These are phyloP conservation scores for Vitis hybrid DNA, from an alignment of 177 flowering plant species.

Conservation along the genomic window DNA sequence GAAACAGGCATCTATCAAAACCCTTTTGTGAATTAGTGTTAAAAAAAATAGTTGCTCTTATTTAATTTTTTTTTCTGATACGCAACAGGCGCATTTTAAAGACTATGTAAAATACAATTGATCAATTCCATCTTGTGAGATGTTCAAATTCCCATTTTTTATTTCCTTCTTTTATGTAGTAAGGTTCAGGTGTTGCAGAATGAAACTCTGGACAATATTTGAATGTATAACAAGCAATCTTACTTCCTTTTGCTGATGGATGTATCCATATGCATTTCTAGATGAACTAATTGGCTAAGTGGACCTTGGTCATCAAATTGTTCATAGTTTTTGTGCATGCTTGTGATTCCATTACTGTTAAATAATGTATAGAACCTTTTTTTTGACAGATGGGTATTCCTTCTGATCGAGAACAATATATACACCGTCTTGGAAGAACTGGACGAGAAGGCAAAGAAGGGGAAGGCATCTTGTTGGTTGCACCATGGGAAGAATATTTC, in stretches of 20 bases:
- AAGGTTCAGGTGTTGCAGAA: too few species aligned
- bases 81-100: too few species aligned
- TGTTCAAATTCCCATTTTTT: too few species aligned
- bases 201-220: not conserved
- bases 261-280: not conserved
- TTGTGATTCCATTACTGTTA: not conserved
- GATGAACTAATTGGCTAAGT: too few species aligned
- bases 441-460: slow-evolving; percentile 95
- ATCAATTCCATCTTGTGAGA: too few species aligned
- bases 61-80: too few species aligned
- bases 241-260: not conserved
- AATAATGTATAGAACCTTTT: not conserved
- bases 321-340: not conserved
- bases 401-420: slow-evolving; percentile 77
- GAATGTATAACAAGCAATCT: slow-evolving; percentile 2
- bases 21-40: too few species aligned
- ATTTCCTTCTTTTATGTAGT: too few species aligned
- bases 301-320: too few species aligned
- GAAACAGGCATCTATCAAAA: too few species aligned
- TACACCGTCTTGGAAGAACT: slow-evolving; percentile 95
- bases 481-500: slow-evolving; percentile 96
- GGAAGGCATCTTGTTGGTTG: slow-evolving; percentile 80
- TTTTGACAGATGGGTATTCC: slow-evolving; percentile 76
- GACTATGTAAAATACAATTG: too few species aligned
- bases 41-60: too few species aligned